phyloP scores from a whole-genome alignment of 2,329 filamentous ascomycete species.

The Diaporthe destruens region DNA sequence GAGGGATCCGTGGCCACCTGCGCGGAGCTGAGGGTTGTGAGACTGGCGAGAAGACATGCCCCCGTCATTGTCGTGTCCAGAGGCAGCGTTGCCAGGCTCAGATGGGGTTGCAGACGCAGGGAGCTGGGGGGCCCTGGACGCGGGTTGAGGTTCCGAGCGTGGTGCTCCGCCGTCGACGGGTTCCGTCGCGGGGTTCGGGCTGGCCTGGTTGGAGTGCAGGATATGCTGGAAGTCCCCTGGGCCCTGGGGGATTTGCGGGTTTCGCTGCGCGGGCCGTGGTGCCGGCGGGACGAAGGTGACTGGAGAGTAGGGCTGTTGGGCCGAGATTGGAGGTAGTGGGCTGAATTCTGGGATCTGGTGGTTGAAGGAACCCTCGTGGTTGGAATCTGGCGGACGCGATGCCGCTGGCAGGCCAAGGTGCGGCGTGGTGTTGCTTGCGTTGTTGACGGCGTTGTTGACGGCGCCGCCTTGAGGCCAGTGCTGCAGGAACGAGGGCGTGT shows the following conservation, averaged over 20 bases:
- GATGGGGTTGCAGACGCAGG: not conserved
- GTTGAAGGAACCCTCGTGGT: slow-evolving; percentile 20
- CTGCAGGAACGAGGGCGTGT: slow-evolving; percentile 7
- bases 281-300: slow-evolving; percentile 19
- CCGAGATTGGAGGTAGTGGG: slow-evolving; percentile 25
- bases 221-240: slow-evolving; percentile 35
- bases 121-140: not conserved
- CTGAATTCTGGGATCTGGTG: slow-evolving; percentile 31
- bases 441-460: not conserved
- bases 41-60: slow-evolving; percentile 12
- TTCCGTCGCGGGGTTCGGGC: not conserved
- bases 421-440: slow-evolving; percentile 1
- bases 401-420: slow-evolving; percentile 11
- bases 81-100: not conserved
- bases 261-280: slow-evolving; percentile 19
- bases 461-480: slow-evolving; percentile 19
- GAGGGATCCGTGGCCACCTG: not conserved
- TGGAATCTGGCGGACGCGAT: slow-evolving; percentile 24
- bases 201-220: slow-evolving; percentile 30
- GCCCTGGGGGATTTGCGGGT: slow-evolving; percentile 23
- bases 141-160: not conserved
- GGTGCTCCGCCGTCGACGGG: not conserved
- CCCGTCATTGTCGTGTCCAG: slow-evolving; percentile 13
- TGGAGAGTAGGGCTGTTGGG: slow-evolving; percentile 27
- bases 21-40: not conserved